These are phyloP conservation scores for Eutrema salsugineum DNA, from an alignment of 441 rosid species.

Conservation along the genomic window DNA sequence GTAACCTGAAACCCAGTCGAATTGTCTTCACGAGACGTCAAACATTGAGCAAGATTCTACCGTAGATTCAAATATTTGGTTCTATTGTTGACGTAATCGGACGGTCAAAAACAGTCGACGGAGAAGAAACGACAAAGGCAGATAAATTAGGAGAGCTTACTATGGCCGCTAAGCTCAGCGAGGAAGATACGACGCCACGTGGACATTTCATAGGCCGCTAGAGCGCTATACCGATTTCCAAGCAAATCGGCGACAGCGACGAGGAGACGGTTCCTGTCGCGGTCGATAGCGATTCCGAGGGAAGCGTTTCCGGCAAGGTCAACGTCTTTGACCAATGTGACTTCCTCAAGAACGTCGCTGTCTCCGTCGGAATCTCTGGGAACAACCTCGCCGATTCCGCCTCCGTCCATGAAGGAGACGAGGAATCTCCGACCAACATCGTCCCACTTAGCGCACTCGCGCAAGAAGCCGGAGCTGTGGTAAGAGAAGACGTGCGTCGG, in stretches of 20 bases:
- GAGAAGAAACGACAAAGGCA: background rate
- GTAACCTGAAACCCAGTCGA: background rate
- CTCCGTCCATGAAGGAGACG: constrained; percentile 76
- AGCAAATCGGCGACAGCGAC: constrained; percentile 59
- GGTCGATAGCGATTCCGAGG: constrained; percentile 63
- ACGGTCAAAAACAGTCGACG: background rate
- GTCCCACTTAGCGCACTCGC: constrained; percentile 97
- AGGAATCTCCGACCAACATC: constrained; percentile 59
- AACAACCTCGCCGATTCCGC: constrained; percentile 55
- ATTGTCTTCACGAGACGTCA: background rate
- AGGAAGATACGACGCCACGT: constrained; percentile 80
- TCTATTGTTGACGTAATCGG: background rate
- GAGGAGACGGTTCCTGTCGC: constrained; percentile 64
- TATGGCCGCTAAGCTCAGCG: constrained; percentile 50
- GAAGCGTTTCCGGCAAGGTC: constrained; percentile 73
- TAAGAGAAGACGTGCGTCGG: constrained; percentile 65
- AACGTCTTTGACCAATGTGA: constrained; percentile 53
- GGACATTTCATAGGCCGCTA: constrained; percentile 78
- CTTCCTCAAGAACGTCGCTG: constrained; percentile 45
- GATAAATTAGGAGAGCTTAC: constrained; percentile 35
- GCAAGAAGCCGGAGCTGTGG: constrained; percentile 66
- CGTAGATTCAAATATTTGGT: background rate
- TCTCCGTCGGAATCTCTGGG: constrained; percentile 33
- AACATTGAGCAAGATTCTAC: background rate
- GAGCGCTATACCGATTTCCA: constrained; percentile 53